Base-by-base conservation (phyloP, 163 green algal species). In the Prototheca stagnorum region DNA sequence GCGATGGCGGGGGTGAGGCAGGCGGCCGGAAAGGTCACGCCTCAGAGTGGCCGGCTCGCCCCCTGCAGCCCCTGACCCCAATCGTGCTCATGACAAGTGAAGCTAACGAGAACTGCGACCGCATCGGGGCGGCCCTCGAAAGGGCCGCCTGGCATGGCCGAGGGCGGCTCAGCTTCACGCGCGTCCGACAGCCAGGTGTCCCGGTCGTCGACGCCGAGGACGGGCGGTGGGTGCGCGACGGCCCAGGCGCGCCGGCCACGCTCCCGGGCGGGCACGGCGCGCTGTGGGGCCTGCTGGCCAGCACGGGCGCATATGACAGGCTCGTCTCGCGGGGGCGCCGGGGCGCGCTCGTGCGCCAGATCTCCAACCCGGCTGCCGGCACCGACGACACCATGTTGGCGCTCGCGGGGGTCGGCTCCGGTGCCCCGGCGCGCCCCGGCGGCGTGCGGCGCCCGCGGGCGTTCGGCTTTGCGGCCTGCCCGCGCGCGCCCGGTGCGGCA, bases 231-330 rank as follows among this genome's bases (percentile, higher is more conserved):
- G 62, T 96, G 44, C 49, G 93, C 41, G 63, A 51, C 3, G 54
- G 45, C 11, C 51, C 68, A 11, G 19, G 72, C 21, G 42, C 62
- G 29, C 58, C 73, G 9, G 68, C 88, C 53, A 76, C 92, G 61
- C 95, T 95, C 67, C 90, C 90, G 5, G 89, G 90, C 21, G 90
- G 90, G 3, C 90, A 99, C 59, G 90, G 90, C 14, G 89, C 82
- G 21, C 26, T 66, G 22, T 51, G 54, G 12, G 11, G 20, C 7
- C 39, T 65, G n/a, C 27, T 37, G 17, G n/a, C 35, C 17, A 45
- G 42, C 40, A 16, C 16, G 9, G 33, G n/a, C 20, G 53, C 53
- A 7, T 9, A 56, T 20, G 19, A 21, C 1, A 17, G 20, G 25
- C 20, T 42, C 21, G 16, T 35, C 21, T 9, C 20, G 20, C 34